A percentile compares a stretch with the other conserved stretches of the same genome.
phyloP scores from a whole-genome alignment of 2,329 filamentous ascomycete species.

The Colletotrichum sp. region DNA sequence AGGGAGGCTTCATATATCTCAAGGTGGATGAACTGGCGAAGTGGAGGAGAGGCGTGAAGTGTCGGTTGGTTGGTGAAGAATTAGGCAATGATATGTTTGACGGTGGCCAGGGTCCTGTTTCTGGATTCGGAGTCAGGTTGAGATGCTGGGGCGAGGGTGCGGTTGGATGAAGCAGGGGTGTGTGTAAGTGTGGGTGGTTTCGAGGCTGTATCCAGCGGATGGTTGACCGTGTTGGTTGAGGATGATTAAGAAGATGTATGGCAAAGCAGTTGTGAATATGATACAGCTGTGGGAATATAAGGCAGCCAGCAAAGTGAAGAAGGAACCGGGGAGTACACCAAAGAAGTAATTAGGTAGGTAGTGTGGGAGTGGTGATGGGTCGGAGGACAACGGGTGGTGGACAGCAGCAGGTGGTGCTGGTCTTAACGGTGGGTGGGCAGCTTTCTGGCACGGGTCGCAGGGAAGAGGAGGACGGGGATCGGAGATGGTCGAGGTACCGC shows the following conservation, averaged over 20 bases:
- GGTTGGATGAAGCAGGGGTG: conserved; percentile 18
- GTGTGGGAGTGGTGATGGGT: not conserved
- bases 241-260: conserved; percentile 1
- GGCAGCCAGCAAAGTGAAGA: not conserved
- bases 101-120: not conserved
- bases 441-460: not conserved
- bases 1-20: conserved; percentile 15
- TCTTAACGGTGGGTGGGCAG: conserved; percentile 20
- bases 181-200: not conserved
- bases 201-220: not conserved
- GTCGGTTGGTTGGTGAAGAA: conserved; percentile 7
- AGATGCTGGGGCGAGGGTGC: conserved; percentile 2
- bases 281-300: not conserved
- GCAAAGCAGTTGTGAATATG: not conserved
- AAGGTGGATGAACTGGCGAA: not conserved
- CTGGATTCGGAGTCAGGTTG: not conserved
- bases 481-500: conserved; percentile 3
- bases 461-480: conserved; percentile 12
- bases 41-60: not conserved
- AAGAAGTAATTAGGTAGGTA: not conserved
- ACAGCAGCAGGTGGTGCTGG: conserved; percentile 7
- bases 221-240: not conserved
- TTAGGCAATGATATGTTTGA: conserved; percentile 16
- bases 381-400: not conserved
- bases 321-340: not conserved